Evolutionary conservation across 2,329 filamentous ascomycete genomes (phyloP).

Genomic region (Chaetoscypha palmicola): DNA sequence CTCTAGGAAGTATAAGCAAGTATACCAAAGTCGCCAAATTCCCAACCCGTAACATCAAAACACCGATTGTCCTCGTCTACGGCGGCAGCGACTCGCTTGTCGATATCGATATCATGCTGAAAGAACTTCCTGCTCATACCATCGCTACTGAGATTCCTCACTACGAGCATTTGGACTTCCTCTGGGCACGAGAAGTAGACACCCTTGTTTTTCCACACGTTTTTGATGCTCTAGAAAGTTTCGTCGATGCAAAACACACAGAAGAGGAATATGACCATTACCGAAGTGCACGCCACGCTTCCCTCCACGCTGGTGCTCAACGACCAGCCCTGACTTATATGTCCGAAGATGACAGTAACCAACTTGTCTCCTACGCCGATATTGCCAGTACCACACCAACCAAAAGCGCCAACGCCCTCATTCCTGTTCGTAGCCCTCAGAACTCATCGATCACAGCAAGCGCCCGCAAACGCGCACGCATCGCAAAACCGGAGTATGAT

Average conservation of each 20-base stretch:
- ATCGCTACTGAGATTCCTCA: constrained; percentile 80
- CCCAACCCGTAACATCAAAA: constrained; percentile 93
- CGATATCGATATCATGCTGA: constrained; percentile 87
- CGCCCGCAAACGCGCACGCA: constrained; percentile 15
- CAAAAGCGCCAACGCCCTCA: background rate
- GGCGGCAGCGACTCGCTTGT: constrained; percentile 91
- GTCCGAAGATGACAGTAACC: constrained; percentile 21
- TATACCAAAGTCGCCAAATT: constrained; percentile 97
- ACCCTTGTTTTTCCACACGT: constrained; percentile 78
- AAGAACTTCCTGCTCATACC: constrained; percentile 77
- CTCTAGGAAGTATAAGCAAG: constrained; percentile 62
- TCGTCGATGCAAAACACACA: constrained; percentile 50
- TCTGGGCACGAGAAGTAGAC: constrained; percentile 86
- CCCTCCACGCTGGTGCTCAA: constrained; percentile 16
- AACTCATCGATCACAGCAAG: constrained; percentile 4
- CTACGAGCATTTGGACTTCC: constrained; percentile 94
- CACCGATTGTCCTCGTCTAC: constrained; percentile 87
- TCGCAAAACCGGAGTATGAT: constrained; percentile 16
- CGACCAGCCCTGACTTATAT: constrained; percentile 12
- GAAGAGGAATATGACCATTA: constrained; percentile 56
- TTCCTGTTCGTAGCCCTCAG: background rate
- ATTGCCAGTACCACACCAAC: constrained; percentile 9
- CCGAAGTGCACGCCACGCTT: constrained; percentile 25
- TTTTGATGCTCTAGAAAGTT: constrained; percentile 77
- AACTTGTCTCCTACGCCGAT: constrained; percentile 15